These are phyloP conservation scores for Beauveria australis DNA, from an alignment of 2,329 filamentous ascomycete genomes.

Conservation along the genomic window DNA sequence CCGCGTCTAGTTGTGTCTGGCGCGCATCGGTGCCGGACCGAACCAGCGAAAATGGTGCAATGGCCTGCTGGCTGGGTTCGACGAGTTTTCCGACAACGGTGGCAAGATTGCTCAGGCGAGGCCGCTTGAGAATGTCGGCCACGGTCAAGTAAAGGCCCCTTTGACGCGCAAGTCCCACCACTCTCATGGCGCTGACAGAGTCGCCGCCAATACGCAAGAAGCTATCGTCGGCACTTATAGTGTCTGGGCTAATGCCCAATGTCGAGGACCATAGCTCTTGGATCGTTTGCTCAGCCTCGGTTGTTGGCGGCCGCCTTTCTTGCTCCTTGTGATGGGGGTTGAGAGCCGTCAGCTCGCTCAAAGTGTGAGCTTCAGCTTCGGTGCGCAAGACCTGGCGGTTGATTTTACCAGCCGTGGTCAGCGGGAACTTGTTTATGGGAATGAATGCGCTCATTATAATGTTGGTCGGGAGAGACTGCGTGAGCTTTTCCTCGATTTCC, in stretches of 20 bases:
- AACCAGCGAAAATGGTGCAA: neutral
- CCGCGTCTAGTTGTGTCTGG: neutral
- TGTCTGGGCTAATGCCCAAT: neutral
- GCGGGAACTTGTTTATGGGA: neutral
- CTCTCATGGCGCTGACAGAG: constrained; percentile 41
- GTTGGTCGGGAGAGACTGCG: constrained; percentile 1
- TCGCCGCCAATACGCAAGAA: constrained; percentile 20
- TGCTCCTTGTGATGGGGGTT: neutral
- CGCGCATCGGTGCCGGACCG: neutral
- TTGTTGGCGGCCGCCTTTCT: neutral
- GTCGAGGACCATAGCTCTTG: constrained; percentile 2
- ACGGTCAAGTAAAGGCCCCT: constrained; percentile 34
- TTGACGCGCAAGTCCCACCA: constrained; percentile 34
- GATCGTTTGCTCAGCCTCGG: neutral
- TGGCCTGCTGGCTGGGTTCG: neutral
- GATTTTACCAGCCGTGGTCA: constrained; percentile 3
- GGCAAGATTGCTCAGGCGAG: constrained; percentile 37
- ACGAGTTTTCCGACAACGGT: constrained; percentile 9
- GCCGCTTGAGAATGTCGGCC: constrained; percentile 35
- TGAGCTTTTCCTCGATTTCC: neutral
- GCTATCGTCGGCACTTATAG: constrained; percentile 13
- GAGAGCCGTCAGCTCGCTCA: neutral
- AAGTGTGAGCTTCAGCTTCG: neutral
- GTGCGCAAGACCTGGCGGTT: neutral
- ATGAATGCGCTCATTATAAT: constrained; percentile 2